Percentiles rank a stretch among this genome's conserved stretches.
These are phyloP conservation scores for Penicillium desertorum DNA, from an alignment of 495 filamentous ascomycete genomes.

Conservation along the genomic window DNA sequence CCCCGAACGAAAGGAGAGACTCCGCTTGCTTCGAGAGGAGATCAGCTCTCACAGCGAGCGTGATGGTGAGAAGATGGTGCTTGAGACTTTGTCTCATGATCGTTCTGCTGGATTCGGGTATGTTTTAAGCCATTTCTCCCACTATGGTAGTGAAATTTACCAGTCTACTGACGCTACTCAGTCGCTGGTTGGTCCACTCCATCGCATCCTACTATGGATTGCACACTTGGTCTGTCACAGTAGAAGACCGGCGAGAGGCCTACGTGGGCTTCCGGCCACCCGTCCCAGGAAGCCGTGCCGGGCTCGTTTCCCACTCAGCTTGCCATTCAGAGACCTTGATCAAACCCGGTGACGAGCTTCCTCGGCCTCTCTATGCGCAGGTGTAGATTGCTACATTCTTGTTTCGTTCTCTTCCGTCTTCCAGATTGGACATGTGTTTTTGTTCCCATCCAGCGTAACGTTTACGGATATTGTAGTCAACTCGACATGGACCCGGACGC, in stretches of 20 bases:
- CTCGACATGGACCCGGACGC: background rate
- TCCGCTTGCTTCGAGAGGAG: slow-evolving; percentile 38
- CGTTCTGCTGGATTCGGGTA: slow-evolving; percentile 79
- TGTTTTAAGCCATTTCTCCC: slow-evolving; percentile 32
- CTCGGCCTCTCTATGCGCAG: slow-evolving; percentile 61
- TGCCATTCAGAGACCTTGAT: slow-evolving; percentile 34
- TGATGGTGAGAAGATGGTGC: slow-evolving; percentile 70
- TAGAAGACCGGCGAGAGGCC: slow-evolving; percentile 75
- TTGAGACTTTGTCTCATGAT: slow-evolving; percentile 72
- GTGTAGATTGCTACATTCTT: slow-evolving; percentile 38
- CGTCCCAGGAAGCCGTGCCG: slow-evolving; percentile 26
- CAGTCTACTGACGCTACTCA: slow-evolving; percentile 28
- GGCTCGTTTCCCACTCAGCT: slow-evolving; percentile 29
- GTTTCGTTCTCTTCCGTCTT: background rate
- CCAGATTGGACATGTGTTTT: slow-evolving; percentile 1
- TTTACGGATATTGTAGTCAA: slow-evolving; percentile 1
- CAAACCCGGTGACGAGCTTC: slow-evolving; percentile 51
- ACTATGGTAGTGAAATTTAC: background rate
- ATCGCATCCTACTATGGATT: slow-evolving; percentile 93
- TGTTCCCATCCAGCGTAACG: background rate
- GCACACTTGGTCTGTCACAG: slow-evolving; percentile 76
- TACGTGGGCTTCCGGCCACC: slow-evolving; percentile 75
- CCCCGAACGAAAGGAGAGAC: slow-evolving; percentile 35
- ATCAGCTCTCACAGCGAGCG: slow-evolving; percentile 47
- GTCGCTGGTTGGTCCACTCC: slow-evolving; percentile 90